Percentiles rank a stretch among this genome's conserved stretches.
These are phyloP conservation scores for Auriscalpium vulgare DNA, from an alignment of 768 basidiomycete genomes.

Conservation along the genomic window DNA sequence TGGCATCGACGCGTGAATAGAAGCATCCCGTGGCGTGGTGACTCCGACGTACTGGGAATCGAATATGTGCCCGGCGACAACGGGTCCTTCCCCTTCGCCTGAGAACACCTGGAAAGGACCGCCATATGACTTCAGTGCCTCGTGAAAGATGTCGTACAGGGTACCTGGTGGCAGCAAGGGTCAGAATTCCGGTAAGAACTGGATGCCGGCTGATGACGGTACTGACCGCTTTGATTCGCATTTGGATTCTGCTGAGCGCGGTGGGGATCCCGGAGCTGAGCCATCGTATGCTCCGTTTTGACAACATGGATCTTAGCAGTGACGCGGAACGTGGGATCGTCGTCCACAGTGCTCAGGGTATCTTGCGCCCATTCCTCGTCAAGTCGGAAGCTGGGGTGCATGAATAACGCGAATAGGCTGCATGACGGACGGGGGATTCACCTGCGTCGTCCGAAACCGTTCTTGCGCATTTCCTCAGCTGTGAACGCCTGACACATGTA, in stretches of 20 bases:
- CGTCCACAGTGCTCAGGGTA: neutral
- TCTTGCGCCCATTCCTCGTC: neutral
- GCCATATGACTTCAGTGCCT: neutral
- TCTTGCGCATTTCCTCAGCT: conserved; percentile 2
- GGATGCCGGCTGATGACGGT: neutral
- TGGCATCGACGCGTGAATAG: neutral
- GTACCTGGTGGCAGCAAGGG: neutral
- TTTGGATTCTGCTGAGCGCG: neutral
- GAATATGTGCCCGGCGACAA: neutral
- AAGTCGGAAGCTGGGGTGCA: neutral
- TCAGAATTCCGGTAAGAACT: neutral
- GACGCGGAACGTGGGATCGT: neutral
- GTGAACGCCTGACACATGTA: conserved; percentile 1
- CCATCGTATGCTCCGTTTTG: neutral
- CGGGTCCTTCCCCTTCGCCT: neutral
- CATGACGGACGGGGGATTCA: neutral
- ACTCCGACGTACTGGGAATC: neutral
- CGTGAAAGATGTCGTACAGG: neutral
- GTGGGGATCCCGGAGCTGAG: neutral
- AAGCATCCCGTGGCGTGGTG: neutral
- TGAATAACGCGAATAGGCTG: neutral
- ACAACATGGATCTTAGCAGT: neutral
- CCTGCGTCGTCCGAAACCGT: neutral
- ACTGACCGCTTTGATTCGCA: neutral
- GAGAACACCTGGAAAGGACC: neutral